Base-by-base conservation (phyloP, 2,329 filamentous ascomycete genomes). In the Ceratocystis harringtonii region DNA sequence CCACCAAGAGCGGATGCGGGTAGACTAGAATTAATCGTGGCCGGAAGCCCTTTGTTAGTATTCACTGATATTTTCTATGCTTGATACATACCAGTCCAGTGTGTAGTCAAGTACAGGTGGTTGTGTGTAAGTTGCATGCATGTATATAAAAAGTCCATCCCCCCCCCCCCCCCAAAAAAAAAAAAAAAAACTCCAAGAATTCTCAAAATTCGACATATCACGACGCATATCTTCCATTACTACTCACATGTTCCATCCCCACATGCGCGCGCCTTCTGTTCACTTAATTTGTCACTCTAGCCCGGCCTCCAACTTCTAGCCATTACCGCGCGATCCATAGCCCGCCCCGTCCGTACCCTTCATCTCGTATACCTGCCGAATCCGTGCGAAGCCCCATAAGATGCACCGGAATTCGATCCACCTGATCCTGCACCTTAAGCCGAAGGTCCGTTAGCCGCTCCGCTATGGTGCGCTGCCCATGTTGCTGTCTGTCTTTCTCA, bases 391-490 rank as follows among this genome's bases (percentile, higher is more conserved):
- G 77, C 0, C 85, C 85, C 2, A 80, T 76, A 70, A 76, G 76
- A 71, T 87, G 83, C 58, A 85, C 69, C 1, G 84, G 84, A 2
- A 87, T 75, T 64, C 77, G 76, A 67, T 86, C 84, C 5, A 86
- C 76, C 48, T 78, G 75, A 67, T 77, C 78, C 72, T 85, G 81
- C 2, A 82, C 76, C 22, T 73, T 76, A 17, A 77, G 75, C 28
- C 81, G 76, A 1, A 77, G 74, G 63, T 79, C 79, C 0, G 79
- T 75, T 68, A 81, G 77, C 17, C 77, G 75, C 48, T 81, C 79
- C 6, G 74, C 69, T 25, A 78, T 68, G 3, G 74, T 78, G 64
- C 76, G 76, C 45, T 78, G 74, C 28, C 77, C 76, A 70, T 74
- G 76, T 22, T 73, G 70, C n/a, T 58, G 52, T 0, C n/a, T 25